A percentile compares a stretch with the other conserved stretches of the same genome.
Evolutionary conservation across 352 stramenopile species (phyloP).

Genomic region (Phytopythium montanum): DNA sequence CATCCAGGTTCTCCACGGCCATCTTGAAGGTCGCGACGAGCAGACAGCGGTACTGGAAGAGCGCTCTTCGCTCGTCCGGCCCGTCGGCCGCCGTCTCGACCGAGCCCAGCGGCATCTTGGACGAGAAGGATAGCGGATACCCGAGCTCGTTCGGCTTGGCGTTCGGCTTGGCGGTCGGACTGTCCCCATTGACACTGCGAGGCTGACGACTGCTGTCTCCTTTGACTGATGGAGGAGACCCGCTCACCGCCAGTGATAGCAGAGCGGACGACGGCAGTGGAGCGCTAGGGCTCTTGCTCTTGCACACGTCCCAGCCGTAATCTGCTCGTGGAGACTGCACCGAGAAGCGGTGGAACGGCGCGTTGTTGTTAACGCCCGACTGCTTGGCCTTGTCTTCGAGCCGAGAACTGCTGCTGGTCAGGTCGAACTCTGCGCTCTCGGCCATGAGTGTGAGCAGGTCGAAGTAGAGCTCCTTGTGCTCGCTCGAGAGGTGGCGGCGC

Average conservation of each 20-base stretch:
- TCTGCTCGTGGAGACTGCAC: background rate
- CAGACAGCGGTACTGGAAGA: slow-evolving; percentile 63
- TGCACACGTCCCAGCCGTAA: slow-evolving; percentile 7
- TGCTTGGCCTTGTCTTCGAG: no score
- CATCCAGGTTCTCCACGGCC: slow-evolving; percentile 58
- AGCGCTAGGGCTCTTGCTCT: slow-evolving; percentile 27
- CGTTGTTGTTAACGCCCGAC: slow-evolving; percentile 6
- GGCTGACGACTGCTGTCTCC: slow-evolving; percentile 7
- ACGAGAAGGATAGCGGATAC: slow-evolving; percentile 11
- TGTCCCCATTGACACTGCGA: background rate
- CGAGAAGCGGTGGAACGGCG: background rate
- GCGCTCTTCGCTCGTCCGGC: slow-evolving; percentile 43
- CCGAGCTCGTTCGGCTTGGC: slow-evolving; percentile 13
- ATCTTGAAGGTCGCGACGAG: slow-evolving; percentile 79
- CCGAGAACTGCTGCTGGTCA: slow-evolving; percentile 12
- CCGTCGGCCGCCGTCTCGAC: slow-evolving; percentile 20
- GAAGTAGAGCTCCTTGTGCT: slow-evolving; percentile 56
- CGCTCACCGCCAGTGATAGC: slow-evolving; percentile 15
- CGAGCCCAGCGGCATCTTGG: background rate
- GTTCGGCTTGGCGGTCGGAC: slow-evolving; percentile 9
- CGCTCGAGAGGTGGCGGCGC: slow-evolving; percentile 15
- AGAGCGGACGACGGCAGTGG: slow-evolving; percentile 19
- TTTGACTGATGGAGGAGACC: background rate
- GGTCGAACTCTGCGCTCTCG: slow-evolving; percentile 63
- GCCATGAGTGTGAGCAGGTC: slow-evolving; percentile 59